Percentiles rank a stretch among this genome's conserved stretches.
Conservation (phyloP, 495 filamentous ascomycete genomes). For the Penicillium goetzii region DNA sequence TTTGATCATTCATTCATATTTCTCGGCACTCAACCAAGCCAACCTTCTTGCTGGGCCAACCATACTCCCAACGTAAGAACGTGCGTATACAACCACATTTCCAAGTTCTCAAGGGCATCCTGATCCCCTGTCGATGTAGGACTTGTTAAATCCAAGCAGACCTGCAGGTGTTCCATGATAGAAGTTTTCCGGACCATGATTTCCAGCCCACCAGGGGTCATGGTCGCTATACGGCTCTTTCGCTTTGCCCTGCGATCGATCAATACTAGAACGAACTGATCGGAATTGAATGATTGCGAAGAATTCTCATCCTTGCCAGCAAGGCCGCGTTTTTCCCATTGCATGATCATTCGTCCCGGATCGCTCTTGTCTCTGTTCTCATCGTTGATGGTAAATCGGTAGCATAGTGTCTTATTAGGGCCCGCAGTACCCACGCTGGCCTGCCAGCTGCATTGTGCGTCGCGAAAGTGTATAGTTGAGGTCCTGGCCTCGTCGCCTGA, state of each 20-base stretch:
- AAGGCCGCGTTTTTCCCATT: slow-evolving; percentile 30
- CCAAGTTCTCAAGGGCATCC: slow-evolving; percentile 23
- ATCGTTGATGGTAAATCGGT: slow-evolving; percentile 28
- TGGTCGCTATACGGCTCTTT: slow-evolving; percentile 34
- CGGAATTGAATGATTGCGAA: slow-evolving; percentile 5
- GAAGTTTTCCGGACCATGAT: slow-evolving; percentile 31
- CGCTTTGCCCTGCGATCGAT: slow-evolving; percentile 31
- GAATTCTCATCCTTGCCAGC: not conserved
- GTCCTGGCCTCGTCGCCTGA: not conserved
- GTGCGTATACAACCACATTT: slow-evolving; percentile 38
- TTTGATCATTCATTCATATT: slow-evolving; percentile 10
- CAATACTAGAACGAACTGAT: slow-evolving; percentile 30
- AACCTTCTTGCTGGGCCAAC: slow-evolving; percentile 40
- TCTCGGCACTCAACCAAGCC: slow-evolving; percentile 23
- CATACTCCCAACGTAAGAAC: slow-evolving; percentile 42
- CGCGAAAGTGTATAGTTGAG: slow-evolving; percentile 26
- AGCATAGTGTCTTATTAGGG: slow-evolving; percentile 19
- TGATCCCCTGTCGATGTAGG: slow-evolving; percentile 12
- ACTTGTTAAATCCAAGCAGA: slow-evolving; percentile 26
- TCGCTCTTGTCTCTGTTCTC: slow-evolving; percentile 8
- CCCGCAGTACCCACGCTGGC: slow-evolving; percentile 15
- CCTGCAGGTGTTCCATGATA: slow-evolving; percentile 26
- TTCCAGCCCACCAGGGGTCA: slow-evolving; percentile 29
- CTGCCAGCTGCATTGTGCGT: slow-evolving; percentile 27
- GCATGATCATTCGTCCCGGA: slow-evolving; percentile 27